Conservation (phyloP, 2,329 filamentous ascomycete species). For the Thermomyces lanuginosus region DNA sequence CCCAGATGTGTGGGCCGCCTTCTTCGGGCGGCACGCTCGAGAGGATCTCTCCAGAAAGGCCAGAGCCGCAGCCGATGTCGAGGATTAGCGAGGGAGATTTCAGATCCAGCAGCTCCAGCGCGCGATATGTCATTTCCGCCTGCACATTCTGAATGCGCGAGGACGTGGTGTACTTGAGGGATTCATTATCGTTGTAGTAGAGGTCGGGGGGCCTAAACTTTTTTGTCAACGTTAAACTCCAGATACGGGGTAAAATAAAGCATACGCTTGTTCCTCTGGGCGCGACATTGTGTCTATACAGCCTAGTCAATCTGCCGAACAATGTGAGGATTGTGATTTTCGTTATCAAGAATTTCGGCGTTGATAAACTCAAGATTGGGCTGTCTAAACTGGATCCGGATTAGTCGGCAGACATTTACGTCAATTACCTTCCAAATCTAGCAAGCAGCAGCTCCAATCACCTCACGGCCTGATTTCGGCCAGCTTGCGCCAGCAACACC, state of each 20-base stretch:
- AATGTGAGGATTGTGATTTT: background rate
- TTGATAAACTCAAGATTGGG: too few species aligned
- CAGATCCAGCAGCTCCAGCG: conserved; percentile 79
- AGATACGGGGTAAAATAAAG: conserved; percentile 5
- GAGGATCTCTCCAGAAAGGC: conserved; percentile 85
- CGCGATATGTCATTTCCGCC: conserved; percentile 81
- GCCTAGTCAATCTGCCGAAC: too few species aligned
- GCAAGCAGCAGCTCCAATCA: too few species aligned
- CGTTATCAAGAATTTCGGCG: too few species aligned
- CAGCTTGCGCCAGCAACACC: too few species aligned
- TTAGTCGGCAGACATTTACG: too few species aligned
- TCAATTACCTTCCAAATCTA: too few species aligned
- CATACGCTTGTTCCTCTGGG: conserved; percentile 78
- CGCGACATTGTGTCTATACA: conserved; percentile 60
- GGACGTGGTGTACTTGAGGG: conserved; percentile 91
- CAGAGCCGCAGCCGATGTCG: conserved; percentile 91
- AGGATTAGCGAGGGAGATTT: conserved; percentile 69
- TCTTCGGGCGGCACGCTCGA: conserved; percentile 52
- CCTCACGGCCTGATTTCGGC: too few species aligned
- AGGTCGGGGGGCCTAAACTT: conserved; percentile 70
- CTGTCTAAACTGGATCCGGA: too few species aligned
- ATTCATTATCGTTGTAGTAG: conserved; percentile 92
- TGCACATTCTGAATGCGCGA: conserved; percentile 94
- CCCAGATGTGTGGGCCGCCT: conserved; percentile 79
- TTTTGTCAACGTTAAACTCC: conserved; percentile 10